A percentile compares a stretch with the other conserved stretches of the same genome.
These are phyloP conservation scores for Aspergillus eucalypticola DNA, from an alignment of 2,329 filamentous ascomycete species.

Conservation along the genomic window DNA sequence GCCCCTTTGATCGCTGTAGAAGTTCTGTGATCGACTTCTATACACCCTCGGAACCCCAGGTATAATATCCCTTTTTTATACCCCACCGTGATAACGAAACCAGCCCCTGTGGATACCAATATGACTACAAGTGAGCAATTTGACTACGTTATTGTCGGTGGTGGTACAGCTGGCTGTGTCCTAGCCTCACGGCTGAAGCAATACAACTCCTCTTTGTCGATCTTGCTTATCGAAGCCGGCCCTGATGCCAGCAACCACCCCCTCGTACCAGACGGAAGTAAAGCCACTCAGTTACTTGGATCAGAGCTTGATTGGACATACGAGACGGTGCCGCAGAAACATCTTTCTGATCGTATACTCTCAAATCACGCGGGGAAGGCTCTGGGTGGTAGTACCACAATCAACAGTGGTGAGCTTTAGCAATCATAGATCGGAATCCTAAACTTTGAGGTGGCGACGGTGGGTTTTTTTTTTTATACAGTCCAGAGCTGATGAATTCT, in stretches of 20 bases:
- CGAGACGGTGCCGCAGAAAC: slow-evolving; percentile 30
- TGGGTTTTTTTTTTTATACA: slow-evolving; percentile 23
- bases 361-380: slow-evolving; percentile 34
- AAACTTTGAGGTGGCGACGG: neutral
- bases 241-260: slow-evolving; percentile 21
- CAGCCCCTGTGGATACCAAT: neutral
- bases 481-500: neutral
- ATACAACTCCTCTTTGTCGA: slow-evolving; percentile 18
- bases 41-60: no score
- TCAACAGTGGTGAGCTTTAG: slow-evolving; percentile 28
- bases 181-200: slow-evolving; percentile 33
- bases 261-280: slow-evolving; percentile 8
- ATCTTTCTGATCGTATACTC: slow-evolving; percentile 26
- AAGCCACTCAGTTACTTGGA: slow-evolving; percentile 21
- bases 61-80: neutral
- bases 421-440: no score
- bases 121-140: neutral
- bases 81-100: neutral
- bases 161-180: slow-evolving; percentile 31
- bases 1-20: no score
- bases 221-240: slow-evolving; percentile 36
- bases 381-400: slow-evolving; percentile 30
- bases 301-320: slow-evolving; percentile 34
- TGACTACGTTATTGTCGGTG: slow-evolving; percentile 30
- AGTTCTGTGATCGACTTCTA: no score